These are phyloP conservation scores for Syzygium jambos DNA, from an alignment of 345 rosid species.

Conservation along the genomic window DNA sequence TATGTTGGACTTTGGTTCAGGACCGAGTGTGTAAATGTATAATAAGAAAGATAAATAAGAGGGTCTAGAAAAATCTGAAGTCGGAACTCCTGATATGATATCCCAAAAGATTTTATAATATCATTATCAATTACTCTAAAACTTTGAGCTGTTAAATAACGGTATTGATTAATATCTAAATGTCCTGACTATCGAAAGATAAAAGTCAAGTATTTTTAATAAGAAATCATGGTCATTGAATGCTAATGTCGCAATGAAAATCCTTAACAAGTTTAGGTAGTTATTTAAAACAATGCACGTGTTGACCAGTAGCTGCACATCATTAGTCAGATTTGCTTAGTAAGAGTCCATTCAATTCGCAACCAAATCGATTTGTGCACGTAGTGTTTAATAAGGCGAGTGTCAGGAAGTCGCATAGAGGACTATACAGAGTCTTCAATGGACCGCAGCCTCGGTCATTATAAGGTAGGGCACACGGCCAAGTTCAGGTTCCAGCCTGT, in stretches of 20 bases:
- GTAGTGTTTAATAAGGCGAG: neutral
- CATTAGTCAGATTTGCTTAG: neutral
- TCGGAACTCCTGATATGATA: accelerated
- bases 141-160: neutral
- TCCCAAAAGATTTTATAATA: accelerated
- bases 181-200: neutral
- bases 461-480: neutral
- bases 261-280: neutral
- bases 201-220: neutral
- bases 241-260: neutral
- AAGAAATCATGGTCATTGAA: neutral
- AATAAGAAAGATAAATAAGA: neutral
- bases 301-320: neutral
- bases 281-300: neutral
- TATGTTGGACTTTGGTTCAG: too few relatives aligned
- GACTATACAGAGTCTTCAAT: neutral
- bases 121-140: neutral
- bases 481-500: neutral
- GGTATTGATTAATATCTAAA: neutral
- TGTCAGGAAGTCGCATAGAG: neutral
- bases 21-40: neutral
- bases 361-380: neutral
- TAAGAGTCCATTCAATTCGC: neutral
- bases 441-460: neutral
- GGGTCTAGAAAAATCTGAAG: accelerated